Base-by-base conservation (phyloP, 148 eudicot species). In the Chenopodium quinoa region DNA sequence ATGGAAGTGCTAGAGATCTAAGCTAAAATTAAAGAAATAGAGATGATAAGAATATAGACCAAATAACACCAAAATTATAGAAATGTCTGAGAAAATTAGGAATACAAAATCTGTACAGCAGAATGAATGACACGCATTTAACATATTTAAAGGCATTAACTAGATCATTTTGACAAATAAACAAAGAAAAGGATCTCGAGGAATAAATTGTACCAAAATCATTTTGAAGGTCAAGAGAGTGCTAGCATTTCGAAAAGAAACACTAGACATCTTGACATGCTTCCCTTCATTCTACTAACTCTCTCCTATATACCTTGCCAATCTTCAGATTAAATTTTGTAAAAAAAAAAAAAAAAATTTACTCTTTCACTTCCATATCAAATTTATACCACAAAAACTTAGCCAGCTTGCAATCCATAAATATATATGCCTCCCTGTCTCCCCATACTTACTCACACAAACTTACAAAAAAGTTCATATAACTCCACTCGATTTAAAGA, bases 1-100 rank as follows among this genome's bases (percentile, higher is more conserved):
- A 96, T 73, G 99, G 99, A 87, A 96, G 99, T 82, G 99, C 99
- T 88, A 96, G 91, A 79, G 99, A 96, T 88, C 99, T 92, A 82
- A 96, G 93, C 99, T 96, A 95, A 89, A 88, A 68, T 47, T 48
- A 54, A 82, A 85, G 54, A 79, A 78, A 56, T 62, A 75, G 82
- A 79, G 70, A 78, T 78, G 29, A 73, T 78, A 78, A 85, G 79
- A 73, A 76, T 75, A 85, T 22, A 78, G 71, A 81, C 60, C 71
- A 64, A 68, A n/a, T 56, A 40, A 69, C 32, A 74, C 78, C 75
- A 66, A 74, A 58, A 31, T 46, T 25, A 9, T 60, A 22, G 20
- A 17, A 20, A 52, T 64, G 31, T n/a, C 75, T 75, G 47, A 37
- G 66, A 25, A 60, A 69, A 52, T n/a, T 31, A 31, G 23, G 44